phyloP scores from a whole-genome alignment of 2,329 filamentous ascomycete species.

The Scytalidium sp. region DNA sequence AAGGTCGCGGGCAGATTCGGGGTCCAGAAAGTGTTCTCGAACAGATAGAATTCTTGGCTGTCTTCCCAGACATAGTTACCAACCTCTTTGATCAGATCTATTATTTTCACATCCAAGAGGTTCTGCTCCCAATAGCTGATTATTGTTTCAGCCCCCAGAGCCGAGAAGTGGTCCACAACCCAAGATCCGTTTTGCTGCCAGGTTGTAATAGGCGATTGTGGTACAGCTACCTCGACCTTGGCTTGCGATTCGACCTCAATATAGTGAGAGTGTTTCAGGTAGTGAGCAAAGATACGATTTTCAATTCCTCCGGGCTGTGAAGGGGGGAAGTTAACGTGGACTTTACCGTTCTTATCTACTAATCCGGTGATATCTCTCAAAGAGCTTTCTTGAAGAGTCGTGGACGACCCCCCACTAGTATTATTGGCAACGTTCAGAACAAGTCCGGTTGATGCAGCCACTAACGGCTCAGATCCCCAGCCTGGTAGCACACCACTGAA shows the following conservation, averaged over 20 bases:
- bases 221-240: constrained; percentile 27
- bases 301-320: not conserved
- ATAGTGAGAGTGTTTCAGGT: constrained; percentile 1
- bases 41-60: constrained; percentile 26
- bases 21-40: constrained; percentile 33
- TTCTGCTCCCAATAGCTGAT: constrained; percentile 35
- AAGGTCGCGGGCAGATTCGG: constrained; percentile 27
- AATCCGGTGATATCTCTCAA: not conserved
- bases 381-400: not conserved
- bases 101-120: constrained; percentile 28
- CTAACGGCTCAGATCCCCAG: constrained; percentile 29
- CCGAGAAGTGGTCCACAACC: constrained; percentile 34
- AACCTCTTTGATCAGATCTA: constrained; percentile 25
- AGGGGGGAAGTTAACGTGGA: not conserved
- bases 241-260: constrained; percentile 18
- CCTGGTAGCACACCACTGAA: constrained; percentile 32
- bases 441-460: constrained; percentile 1
- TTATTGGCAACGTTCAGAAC: not conserved
- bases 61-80: constrained; percentile 34
- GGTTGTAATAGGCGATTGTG: constrained; percentile 13
- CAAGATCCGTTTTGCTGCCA: constrained; percentile 32
- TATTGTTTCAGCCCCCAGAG: constrained; percentile 29
- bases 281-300: constrained; percentile 1
- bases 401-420: too few species aligned
- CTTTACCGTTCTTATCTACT: not conserved